Evolutionary conservation across 1,139 yeast genomes (phyloP), one percentile per base, ranked within the genome.

Genomic region (Chernovozyma aurita): DNA sequence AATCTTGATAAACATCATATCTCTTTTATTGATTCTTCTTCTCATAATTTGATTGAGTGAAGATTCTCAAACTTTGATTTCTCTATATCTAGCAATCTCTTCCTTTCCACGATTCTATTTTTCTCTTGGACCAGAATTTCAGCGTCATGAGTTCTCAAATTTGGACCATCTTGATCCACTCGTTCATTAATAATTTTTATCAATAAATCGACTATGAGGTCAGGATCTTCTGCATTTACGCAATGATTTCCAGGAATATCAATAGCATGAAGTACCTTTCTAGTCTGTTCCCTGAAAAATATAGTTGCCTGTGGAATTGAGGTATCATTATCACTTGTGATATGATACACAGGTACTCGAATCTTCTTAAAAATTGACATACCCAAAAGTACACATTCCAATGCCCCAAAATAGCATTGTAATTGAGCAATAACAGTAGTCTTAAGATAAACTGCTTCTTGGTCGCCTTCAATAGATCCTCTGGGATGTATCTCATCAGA

Each of bases 171-270:
- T 8, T 18, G 26, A 4, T 31, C 24, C 4, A 35, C 28, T 13
- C 31, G 36, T 16, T 40, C 33, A 5, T 30, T 28, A 14, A 41
- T 34, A 4, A 36, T 30, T 4, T 39, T 38, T 4, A 26, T 22
- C 20, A 52, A 40, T 9, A 42, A 31, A 4, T 43, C 38, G 18
- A 71, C 45, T 2, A 64, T 50, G 11, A 53, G 61, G 34, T 72
- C 76, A 1, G 80, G 80, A 36, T 47, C 48, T 46, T 75, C 80
- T 25, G 64, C 63, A 34, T 68, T 65, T 20, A 71, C 56, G 40
- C 68, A 47, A 51, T 73, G 83, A 1, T 73, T 78, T 3, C 56
- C 59, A n/a, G 52, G 52, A 13, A 75, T 50, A 18, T 54, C 56
- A 12, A 53, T 56, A 4, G 55, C 42, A 5, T 51, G 31, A 21